Evolutionary conservation across 306 rosid genomes (phyloP), one percentile per base, ranked within the genome.

Genomic region (Cercis canadensis): DNA sequence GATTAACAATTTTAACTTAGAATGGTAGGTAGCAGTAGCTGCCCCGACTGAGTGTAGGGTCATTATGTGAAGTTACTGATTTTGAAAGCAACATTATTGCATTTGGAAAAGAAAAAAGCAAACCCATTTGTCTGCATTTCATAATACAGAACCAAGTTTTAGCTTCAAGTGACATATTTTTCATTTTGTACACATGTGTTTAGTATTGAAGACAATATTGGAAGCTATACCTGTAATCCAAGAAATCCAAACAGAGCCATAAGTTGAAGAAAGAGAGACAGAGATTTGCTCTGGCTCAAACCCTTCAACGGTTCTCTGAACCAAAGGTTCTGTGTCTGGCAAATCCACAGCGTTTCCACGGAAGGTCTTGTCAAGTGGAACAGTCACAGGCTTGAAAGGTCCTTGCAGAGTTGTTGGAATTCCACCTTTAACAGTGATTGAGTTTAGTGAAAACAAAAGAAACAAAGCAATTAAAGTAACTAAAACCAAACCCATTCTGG

Each of bases 231-330:
- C 97, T 66, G 97, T 88, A 5, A 93, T 87, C 98, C 98, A 93
- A 66, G 98, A 93, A 57, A 93, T 74, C 92, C 92, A 93, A 45
- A 87, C 85, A 58, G 96, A 88, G 70, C 71, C 79, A 15, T 84
- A 59, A 50, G 81, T 56, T 8, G 75, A 6, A 70, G 97, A 90
- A 66, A 93, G 98, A 17, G 97, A 88, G 8, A 93, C 62, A 53
- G 97, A 90, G 79, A 93, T 84, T 79, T 93, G 98, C 50, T 90
- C 94, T 3, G 97, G 96, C 57, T 78, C 69, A 70, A 82, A 87
- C 8, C 76, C 89, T 39, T 75, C 9, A 29, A 82, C 92, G 7
- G 45, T 72, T 75, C 87, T 87, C 39, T 78, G 90, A 72, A 93
- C 76, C 9, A 84, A 78, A 36, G 89, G 87, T 72, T 93, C 94